Base-by-base conservation (phyloP, 345 rosid species). In the Brassica rapa region DNA sequence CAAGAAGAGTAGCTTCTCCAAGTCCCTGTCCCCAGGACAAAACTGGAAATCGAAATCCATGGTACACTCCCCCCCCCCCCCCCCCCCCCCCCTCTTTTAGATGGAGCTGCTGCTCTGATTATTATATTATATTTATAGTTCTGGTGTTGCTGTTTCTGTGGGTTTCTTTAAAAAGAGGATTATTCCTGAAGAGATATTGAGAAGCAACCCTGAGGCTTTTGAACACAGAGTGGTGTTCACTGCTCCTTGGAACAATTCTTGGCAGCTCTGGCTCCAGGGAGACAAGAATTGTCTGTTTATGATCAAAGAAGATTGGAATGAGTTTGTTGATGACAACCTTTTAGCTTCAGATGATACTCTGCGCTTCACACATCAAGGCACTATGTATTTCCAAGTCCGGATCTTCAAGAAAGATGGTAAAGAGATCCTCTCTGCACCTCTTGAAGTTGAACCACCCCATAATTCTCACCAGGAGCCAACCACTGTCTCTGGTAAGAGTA, bases 291-390 rank as follows among this genome's bases (percentile, higher is more conserved):
- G 57, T 68, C 32, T 73, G 21, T 53, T 73, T 9, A 79, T 79
- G 66, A 2, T 16, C 0, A 14, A 79, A 79, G 61, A 79, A 73
- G 75, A 73, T n/a, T 79, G 82, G 82, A 16, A 79, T 61, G 78
- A 62, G 49, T 79, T 79, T 73, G 78, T 79, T 0, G 66, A 73
- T 53, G 70, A 68, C 29, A 79, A 79, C 29, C 21, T 7, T 5
- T 51, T 79, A 68, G 35, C 35, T 19, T 57, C 74, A 0, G 43
- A 27, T 14, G 35, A 73, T 51, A 62, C 1, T 0, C 8, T 79
- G 71, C 2, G 53, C 51, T 68, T 79, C 30, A 53, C 37, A 25
- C 75, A 79, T 37, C 25, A 79, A 12, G 15, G 74, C 1, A 8
- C 74, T 0, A 62, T 68, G 75, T 19, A 16, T 68, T n/a, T 79